Percentiles rank a stretch among this genome's conserved stretches.
Evolutionary conservation across 306 rosid species (phyloP).

Genomic region (Cyamopsis tetragonoloba): DNA sequence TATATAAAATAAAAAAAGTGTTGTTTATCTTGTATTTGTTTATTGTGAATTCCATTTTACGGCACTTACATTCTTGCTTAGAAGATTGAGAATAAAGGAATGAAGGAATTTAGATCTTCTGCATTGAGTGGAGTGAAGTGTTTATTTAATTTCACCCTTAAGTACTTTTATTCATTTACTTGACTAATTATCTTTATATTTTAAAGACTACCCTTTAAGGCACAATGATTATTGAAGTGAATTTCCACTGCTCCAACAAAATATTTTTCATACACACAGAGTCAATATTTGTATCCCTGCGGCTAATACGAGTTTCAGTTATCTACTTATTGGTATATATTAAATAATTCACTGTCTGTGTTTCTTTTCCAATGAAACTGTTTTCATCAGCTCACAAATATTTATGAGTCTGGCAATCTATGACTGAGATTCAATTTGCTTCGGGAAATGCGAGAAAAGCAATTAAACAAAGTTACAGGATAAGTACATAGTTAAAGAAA

Average conservation of each 20-base stretch:
- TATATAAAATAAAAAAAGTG: not conserved
- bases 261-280: too few species aligned
- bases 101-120: not conserved
- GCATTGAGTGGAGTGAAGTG: constrained; percentile 1
- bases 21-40: constrained; percentile 14
- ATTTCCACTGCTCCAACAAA: too few species aligned
- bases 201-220: too few species aligned
- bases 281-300: too few species aligned
- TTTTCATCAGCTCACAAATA: not conserved
- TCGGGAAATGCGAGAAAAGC: not conserved
- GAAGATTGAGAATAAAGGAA: constrained; percentile 13
- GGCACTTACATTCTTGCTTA: constrained; percentile 10
- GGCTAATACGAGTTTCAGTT: too few species aligned
- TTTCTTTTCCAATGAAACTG: not conserved
- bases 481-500: constrained; percentile 9
- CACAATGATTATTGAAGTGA: too few species aligned
- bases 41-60: constrained; percentile 1
- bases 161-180: not conserved
- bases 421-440: not conserved
- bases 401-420: not conserved
- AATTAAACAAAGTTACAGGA: not conserved
- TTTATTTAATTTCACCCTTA: constrained; percentile 11
- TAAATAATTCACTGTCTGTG: not conserved
- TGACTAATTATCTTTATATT: too few species aligned
- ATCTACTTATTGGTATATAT: too few species aligned